Evolutionary conservation across 2,329 filamentous ascomycete species (phyloP).

Genomic region (Sclerotinia spermophila): DNA sequence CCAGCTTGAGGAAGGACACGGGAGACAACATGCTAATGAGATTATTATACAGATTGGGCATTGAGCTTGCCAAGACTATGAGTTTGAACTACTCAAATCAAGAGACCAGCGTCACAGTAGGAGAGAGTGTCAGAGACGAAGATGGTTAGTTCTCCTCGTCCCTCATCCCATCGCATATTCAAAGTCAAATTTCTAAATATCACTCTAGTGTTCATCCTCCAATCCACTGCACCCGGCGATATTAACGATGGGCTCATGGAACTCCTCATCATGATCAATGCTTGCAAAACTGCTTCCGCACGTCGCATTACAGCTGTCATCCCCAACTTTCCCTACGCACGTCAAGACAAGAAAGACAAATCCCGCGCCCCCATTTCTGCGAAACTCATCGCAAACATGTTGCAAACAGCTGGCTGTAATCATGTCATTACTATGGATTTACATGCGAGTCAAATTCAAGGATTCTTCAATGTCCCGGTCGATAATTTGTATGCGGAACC

Average conservation of each 20-base stretch:
- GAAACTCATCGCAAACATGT: constrained; percentile 95
- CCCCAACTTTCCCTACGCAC: constrained; percentile 93
- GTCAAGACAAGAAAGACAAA: constrained; percentile 97
- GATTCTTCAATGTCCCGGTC: constrained; percentile 82
- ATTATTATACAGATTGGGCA: constrained; percentile 56
- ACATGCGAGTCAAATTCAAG: constrained; percentile 89
- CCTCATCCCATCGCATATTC: not conserved
- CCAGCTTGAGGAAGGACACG: constrained; percentile 10
- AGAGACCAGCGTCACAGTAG: constrained; percentile 87
- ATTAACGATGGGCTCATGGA: constrained; percentile 99
- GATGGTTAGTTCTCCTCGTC: constrained; percentile 55
- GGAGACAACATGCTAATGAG: not conserved
- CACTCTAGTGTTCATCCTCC: constrained; percentile 81
- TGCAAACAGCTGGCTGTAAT: constrained; percentile 89
- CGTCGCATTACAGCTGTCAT: constrained; percentile 92
- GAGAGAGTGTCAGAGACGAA: constrained; percentile 93
- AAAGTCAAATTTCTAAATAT: not conserved
- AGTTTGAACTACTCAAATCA: constrained; percentile 83
- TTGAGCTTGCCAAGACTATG: constrained; percentile 74
- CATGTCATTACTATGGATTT: constrained; percentile 96
- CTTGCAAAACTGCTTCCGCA: constrained; percentile 80
- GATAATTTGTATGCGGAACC: constrained; percentile 90
- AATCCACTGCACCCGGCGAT: constrained; percentile 90
- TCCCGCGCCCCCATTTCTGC: constrained; percentile 94
- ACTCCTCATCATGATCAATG: constrained; percentile 96